A percentile compares a stretch with the other conserved stretches of the same genome.
phyloP scores from a whole-genome alignment of 192 early-diverging fungal species.

The Backusella australiensis region DNA sequence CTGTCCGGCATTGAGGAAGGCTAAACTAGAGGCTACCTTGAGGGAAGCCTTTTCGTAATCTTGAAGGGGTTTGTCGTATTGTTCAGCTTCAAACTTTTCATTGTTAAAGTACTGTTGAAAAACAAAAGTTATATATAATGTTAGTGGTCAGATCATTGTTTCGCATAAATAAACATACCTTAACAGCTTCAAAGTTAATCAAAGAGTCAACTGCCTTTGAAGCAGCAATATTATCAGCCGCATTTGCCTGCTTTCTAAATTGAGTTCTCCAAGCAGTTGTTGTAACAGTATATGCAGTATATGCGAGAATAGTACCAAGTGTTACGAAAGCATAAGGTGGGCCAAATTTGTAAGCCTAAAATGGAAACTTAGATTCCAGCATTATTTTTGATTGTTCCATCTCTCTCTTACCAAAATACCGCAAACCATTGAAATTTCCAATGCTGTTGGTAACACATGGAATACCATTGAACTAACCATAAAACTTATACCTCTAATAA shows the following conservation, averaged over 20 bases:
- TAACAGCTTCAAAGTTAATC: conserved; percentile 97
- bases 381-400: conserved; percentile 32
- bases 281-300: conserved; percentile 81
- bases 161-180: conserved; percentile 46
- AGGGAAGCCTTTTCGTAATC: conserved; percentile 96
- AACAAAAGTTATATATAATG: background rate
- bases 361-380: conserved; percentile 38
- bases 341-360: conserved; percentile 52
- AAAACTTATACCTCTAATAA: conserved; percentile 87
- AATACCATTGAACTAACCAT: conserved; percentile 94
- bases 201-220: conserved; percentile 93
- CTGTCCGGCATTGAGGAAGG: conserved; percentile 94
- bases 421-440: conserved; percentile 96
- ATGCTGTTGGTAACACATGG: conserved; percentile 89
- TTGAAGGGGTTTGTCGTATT: conserved; percentile 83
- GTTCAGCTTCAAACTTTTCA: conserved; percentile 84
- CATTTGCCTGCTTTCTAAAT: conserved; percentile 90
- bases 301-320: conserved; percentile 69
- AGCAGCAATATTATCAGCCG: conserved; percentile 94
- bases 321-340: conserved; percentile 54
- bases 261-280: conserved; percentile 86
- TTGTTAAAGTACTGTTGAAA: conserved; percentile 76
- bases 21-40: conserved; percentile 84
- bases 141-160: background rate
- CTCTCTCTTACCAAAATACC: conserved; percentile 74